A percentile compares a stretch with the other conserved stretches of the same genome.
Evolutionary conservation across 768 basidiomycete genomes (phyloP).

Genomic region (Coprinopsis marcescibilis): DNA sequence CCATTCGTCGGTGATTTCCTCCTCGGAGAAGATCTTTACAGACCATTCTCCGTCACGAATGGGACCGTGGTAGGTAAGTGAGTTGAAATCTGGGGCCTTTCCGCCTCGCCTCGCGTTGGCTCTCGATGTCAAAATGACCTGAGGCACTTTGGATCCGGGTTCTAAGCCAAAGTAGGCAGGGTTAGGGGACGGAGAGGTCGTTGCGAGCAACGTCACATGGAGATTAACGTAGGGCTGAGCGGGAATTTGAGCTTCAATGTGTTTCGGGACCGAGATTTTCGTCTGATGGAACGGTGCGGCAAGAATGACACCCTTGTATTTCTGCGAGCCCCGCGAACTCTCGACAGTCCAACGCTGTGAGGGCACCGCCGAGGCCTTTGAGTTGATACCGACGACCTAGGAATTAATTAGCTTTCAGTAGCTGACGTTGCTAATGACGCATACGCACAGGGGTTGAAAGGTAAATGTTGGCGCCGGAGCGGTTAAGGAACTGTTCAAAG

Average conservation of each 20-base stretch:
- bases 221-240: constrained; percentile 75
- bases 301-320: constrained; percentile 75
- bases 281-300: constrained; percentile 82
- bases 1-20: constrained; percentile 63
- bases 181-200: constrained; percentile 54
- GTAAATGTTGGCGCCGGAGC: constrained; percentile 61
- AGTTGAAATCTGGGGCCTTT: constrained; percentile 76
- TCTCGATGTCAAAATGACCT: constrained; percentile 67
- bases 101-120: constrained; percentile 51
- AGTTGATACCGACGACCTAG: constrained; percentile 51
- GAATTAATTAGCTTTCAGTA: not conserved
- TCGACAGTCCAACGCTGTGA: constrained; percentile 49
- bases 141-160: constrained; percentile 41
- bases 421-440: not conserved
- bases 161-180: constrained; percentile 65
- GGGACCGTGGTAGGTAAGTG: constrained; percentile 71
- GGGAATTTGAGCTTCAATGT: constrained; percentile 50
- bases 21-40: constrained; percentile 85
- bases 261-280: constrained; percentile 44
- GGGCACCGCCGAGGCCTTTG: constrained; percentile 25
- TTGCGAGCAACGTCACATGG: constrained; percentile 87
- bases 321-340: constrained; percentile 37
- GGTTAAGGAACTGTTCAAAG: constrained; percentile 75
- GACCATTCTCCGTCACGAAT: constrained; percentile 55
- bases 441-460: constrained; percentile 60